These are phyloP conservation scores for Parachaetomium inaequale DNA, from an alignment of 495 filamentous ascomycete genomes.

Conservation along the genomic window DNA sequence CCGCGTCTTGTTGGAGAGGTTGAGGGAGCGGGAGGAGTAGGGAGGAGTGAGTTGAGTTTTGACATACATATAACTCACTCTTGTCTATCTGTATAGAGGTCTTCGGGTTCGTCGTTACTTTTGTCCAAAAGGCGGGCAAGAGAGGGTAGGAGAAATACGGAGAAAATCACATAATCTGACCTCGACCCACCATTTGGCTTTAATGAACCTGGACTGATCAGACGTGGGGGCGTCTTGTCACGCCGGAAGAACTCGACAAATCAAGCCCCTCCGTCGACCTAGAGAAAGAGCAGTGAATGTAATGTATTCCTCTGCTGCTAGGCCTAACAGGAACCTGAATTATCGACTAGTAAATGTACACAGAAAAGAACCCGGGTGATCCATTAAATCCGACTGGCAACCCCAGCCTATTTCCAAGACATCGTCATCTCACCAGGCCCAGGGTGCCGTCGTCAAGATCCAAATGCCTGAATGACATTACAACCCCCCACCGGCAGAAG, in stretches of 20 bases:
- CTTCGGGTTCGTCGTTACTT: too few relatives aligned
- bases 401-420: neutral
- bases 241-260: too few relatives aligned
- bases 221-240: too few relatives aligned
- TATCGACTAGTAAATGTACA: neutral
- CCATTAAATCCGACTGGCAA: neutral
- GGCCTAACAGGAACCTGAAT: neutral
- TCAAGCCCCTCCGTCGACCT: too few relatives aligned
- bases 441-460: neutral
- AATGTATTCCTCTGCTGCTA: neutral
- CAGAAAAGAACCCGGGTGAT: neutral
- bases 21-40: neutral
- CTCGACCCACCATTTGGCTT: too few relatives aligned
- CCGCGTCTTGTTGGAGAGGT: slow-evolving; percentile 13
- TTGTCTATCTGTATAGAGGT: too few relatives aligned
- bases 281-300: neutral
- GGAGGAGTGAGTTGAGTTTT: too few relatives aligned
- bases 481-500: neutral
- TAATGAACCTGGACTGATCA: too few relatives aligned
- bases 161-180: neutral
- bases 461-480: neutral
- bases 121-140: neutral
- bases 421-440: slow-evolving; percentile 4
- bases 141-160: neutral
- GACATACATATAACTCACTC: too few relatives aligned